These are phyloP conservation scores for Arthroderma sp. DNA, from an alignment of 2,329 filamentous ascomycete genomes.

Conservation along the genomic window DNA sequence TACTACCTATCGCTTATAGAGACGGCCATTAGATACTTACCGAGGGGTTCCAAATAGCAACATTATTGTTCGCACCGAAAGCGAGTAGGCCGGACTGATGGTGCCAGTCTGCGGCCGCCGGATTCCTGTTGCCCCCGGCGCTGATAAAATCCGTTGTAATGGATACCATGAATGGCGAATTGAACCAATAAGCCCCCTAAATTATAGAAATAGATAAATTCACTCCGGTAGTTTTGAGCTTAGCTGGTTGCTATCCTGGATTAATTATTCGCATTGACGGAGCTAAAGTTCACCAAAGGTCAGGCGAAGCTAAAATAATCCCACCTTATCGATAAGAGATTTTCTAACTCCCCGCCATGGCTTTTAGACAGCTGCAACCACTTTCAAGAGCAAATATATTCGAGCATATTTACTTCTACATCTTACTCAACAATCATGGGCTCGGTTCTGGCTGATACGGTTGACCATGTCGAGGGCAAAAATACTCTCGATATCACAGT, in stretches of 20 bases:
- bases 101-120: constrained; percentile 83
- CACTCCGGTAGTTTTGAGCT: not conserved
- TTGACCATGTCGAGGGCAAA: not conserved
- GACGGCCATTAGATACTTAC: constrained; percentile 39
- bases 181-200: not conserved
- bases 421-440: not conserved
- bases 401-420: not conserved
- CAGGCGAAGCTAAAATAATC: constrained; percentile 2
- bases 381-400: not conserved
- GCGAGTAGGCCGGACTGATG: constrained; percentile 56
- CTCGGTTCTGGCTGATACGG: constrained; percentile 26
- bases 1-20: not conserved
- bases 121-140: constrained; percentile 79
- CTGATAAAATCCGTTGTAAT: constrained; percentile 47
- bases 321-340: constrained; percentile 31
- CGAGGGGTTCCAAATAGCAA: constrained; percentile 75
- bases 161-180: constrained; percentile 25
- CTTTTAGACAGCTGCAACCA: not conserved
- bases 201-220: not conserved
- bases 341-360: not conserved
- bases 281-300: not conserved
- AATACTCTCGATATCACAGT: constrained; percentile 43
- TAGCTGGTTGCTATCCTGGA: not conserved
- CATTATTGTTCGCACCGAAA: constrained; percentile 77
- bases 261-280: not conserved